Evolutionary conservation across 306 rosid species (phyloP), one percentile per base, ranked within the genome.

Genomic region (Quercus gilva): DNA sequence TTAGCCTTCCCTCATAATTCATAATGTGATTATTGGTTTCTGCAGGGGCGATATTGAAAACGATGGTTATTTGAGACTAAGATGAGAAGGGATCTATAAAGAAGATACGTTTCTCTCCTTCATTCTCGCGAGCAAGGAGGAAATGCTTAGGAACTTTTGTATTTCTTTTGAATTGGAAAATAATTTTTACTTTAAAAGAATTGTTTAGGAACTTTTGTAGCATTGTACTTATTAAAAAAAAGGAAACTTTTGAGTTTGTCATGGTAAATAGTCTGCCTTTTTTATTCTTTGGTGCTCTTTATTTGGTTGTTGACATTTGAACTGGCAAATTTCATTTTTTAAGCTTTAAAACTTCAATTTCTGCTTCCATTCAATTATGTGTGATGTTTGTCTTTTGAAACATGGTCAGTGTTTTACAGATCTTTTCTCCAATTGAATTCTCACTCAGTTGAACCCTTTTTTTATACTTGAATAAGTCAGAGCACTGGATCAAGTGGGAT

Each of bases 21-120:
- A 41, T 41, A 41, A 41, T 41, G 45, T 41, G 45, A 41, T 41
- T 41, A 41, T 41, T 41, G 45, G 3, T 82, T 78, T 81, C 35
- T 88, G 91, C 92, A 88, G 91, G 88, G 97, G 77, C 87, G 86
- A 76, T 87, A 79, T 52, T 90, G 78, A 83, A 71, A 49, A 33
- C 69, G 78, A 76, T 59, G 23, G 41, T 33, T 64, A 55, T 75
- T 33, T 18, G n/a, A 67, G 23, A 49, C 43, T 33, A 79, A 76
- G 59, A 37, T 78, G 12, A 10, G 28, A 53, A 60, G 26, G 5
- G 23, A 76, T 67, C 41, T 63, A 26, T 33, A 67, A 33, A 31
- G 51, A 29, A 65, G 71, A 29, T 33, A 33, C 0, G 25, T 41
- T 74, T 78, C 74, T 78, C 49, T 29, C 79, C 70, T 71, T 57